Evolutionary conservation across 768 basidiomycete genomes (phyloP).

Genomic region (Phylloporus rhodoxanthus): DNA sequence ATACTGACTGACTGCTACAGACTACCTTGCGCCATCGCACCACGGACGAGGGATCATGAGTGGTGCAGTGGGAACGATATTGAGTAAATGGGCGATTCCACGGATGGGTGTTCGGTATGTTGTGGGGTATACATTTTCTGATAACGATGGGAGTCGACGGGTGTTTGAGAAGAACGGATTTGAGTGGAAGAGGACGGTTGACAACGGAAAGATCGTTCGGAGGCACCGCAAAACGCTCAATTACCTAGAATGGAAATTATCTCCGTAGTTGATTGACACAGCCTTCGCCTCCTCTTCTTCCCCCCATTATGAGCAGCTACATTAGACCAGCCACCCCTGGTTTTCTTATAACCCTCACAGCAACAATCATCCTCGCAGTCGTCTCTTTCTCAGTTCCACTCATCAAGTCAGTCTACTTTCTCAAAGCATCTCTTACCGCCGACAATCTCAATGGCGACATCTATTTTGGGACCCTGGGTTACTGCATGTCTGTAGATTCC

Average conservation of each 20-base stretch:
- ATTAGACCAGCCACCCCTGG: slow-evolving; percentile 88
- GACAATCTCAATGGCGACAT: slow-evolving; percentile 52
- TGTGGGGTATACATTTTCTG: slow-evolving; percentile 39
- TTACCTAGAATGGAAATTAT: slow-evolving; percentile 31
- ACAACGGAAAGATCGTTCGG: slow-evolving; percentile 34
- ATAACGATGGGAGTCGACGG: slow-evolving; percentile 54
- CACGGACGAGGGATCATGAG: slow-evolving; percentile 72
- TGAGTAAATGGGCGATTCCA: slow-evolving; percentile 58
- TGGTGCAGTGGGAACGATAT: slow-evolving; percentile 48
- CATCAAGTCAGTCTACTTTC: slow-evolving; percentile 85
- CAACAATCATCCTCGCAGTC: slow-evolving; percentile 72
- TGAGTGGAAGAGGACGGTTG: slow-evolving; percentile 32
- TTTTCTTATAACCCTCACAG: slow-evolving; percentile 74
- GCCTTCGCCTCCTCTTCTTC: slow-evolving; percentile 10
- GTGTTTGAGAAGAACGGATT: slow-evolving; percentile 71
- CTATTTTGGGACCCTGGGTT: slow-evolving; percentile 87
- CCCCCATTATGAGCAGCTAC: slow-evolving; percentile 45
- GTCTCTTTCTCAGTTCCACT: slow-evolving; percentile 89
- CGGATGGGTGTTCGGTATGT: slow-evolving; percentile 53
- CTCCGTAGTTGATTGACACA: slow-evolving; percentile 5
- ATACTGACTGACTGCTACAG: slow-evolving; percentile 29
- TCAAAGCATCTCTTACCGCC: slow-evolving; percentile 60
- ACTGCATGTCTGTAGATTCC: slow-evolving; percentile 58
- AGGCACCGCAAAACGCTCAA: slow-evolving; percentile 35
- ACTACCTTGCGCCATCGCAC: slow-evolving; percentile 54